These are phyloP conservation scores for Kazachstania sp. DNA, from an alignment of 1,139 yeast genomes.

Conservation along the genomic window DNA sequence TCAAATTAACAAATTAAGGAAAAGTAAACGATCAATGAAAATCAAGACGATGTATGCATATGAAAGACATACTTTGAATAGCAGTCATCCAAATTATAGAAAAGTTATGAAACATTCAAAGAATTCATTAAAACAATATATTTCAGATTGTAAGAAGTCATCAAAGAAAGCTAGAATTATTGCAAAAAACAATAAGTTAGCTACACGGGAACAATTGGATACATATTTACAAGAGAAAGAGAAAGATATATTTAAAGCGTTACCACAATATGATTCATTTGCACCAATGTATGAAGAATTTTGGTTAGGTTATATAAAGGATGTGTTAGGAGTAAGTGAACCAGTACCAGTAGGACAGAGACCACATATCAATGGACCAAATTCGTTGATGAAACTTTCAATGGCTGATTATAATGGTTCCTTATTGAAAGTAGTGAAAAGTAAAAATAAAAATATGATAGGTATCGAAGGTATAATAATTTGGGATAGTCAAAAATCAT, in stretches of 20 bases:
- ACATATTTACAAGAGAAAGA: conserved; percentile 14
- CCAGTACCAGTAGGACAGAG: conserved; percentile 12
- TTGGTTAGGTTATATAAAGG: conserved; percentile 30
- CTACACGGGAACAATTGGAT: conserved; percentile 8
- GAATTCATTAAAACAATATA: conserved; percentile 21
- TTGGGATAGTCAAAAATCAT: conserved; percentile 77
- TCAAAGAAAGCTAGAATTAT: conserved; percentile 15
- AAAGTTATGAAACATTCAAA: conserved; percentile 25
- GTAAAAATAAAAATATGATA: conserved; percentile 49
- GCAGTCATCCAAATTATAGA: conserved; percentile 21
- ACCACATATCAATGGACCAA: conserved; percentile 20
- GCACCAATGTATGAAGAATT: conserved; percentile 25
- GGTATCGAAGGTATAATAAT: conserved; percentile 73
- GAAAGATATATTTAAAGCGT: conserved; percentile 11
- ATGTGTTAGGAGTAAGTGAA: conserved; percentile 21
- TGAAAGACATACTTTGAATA: not conserved
- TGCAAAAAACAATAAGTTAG: conserved; percentile 15
- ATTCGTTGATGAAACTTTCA: conserved; percentile 47
- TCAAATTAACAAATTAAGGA: conserved; percentile 15
- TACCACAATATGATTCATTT: conserved; percentile 23
- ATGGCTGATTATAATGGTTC: conserved; percentile 86
- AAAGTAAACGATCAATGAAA: conserved; percentile 13
- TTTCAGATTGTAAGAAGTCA: conserved; percentile 15
- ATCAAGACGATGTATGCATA: conserved; percentile 2
- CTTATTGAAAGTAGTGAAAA: conserved; percentile 46